Conservation (phyloP, 495 filamentous ascomycete genomes). For the Cercophora samala region DNA sequence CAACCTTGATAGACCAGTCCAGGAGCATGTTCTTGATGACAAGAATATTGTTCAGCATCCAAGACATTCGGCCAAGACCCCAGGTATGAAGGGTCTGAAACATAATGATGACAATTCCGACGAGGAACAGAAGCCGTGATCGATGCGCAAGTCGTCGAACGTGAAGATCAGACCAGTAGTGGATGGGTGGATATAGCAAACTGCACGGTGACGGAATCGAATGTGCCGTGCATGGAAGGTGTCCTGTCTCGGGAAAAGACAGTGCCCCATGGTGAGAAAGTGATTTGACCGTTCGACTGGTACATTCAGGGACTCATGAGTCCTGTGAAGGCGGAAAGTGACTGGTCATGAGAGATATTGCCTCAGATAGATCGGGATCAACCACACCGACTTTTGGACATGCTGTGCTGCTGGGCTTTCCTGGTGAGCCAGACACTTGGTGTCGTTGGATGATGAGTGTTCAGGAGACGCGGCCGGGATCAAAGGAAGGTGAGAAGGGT, state of each 20-base stretch:
- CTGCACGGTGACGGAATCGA: not conserved
- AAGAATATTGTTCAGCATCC: not conserved
- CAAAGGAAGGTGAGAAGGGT: too few relatives aligned
- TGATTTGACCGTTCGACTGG: too few relatives aligned
- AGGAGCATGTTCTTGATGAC: not conserved
- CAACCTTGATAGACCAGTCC: not conserved
- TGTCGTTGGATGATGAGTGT: not conserved
- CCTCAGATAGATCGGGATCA: not conserved
- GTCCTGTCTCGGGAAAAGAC: not conserved
- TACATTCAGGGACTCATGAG: too few relatives aligned
- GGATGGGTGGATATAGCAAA: not conserved
- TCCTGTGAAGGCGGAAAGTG: too few relatives aligned
- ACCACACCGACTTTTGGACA: not conserved
- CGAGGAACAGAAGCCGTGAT: constrained; percentile 10
- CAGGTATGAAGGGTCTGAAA: constrained; percentile 17
- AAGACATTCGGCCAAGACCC: not conserved
- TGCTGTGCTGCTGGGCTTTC: not conserved
- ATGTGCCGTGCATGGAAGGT: not conserved
- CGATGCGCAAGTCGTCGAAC: not conserved
- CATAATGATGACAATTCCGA: constrained; percentile 15
- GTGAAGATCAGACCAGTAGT: constrained; percentile 10
- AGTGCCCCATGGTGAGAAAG: not conserved
- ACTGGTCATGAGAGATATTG: too few relatives aligned
- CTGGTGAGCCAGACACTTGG: not conserved
- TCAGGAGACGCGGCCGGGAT: too few relatives aligned